Evolutionary conservation across 192 early-diverging fungal genomes (phyloP).

Genomic region (Coemansia sp.): DNA sequence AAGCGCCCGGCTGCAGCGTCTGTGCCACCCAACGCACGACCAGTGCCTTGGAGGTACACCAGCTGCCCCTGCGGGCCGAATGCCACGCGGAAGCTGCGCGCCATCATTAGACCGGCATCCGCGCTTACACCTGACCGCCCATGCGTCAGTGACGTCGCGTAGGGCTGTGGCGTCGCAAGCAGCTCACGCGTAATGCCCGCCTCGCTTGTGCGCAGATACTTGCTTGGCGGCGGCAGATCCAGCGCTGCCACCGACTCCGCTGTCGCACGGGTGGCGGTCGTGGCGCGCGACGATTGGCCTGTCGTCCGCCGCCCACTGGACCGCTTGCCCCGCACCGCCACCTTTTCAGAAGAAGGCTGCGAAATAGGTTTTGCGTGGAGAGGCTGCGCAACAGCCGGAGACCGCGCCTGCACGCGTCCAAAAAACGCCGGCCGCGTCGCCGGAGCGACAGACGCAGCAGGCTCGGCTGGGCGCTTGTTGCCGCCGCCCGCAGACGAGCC

Average conservation of each 20-base stretch:
- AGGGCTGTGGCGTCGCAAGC: constrained; percentile 25
- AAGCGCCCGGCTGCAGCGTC: neutral
- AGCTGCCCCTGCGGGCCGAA: constrained; percentile 80
- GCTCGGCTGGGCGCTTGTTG: constrained; percentile 3
- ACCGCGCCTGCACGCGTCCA: constrained; percentile 16
- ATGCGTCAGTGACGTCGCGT: constrained; percentile 37
- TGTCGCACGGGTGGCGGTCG: neutral
- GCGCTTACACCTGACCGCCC: constrained; percentile 54
- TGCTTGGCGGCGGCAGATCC: constrained; percentile 37
- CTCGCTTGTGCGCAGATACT: constrained; percentile 40
- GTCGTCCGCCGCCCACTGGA: too few relatives aligned
- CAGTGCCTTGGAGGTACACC: constrained; percentile 39
- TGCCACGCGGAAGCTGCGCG: constrained; percentile 78
- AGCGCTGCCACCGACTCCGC: constrained; percentile 20
- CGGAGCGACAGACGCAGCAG: neutral
- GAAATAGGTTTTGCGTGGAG: constrained; percentile 5
- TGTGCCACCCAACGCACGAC: neutral
- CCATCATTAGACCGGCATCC: constrained; percentile 79
- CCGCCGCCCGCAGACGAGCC: neutral
- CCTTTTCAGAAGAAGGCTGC: neutral
- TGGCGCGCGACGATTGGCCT: constrained; percentile 6
- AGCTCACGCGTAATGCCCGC: constrained; percentile 11
- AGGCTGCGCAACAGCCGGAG: constrained; percentile 13
- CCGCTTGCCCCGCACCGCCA: neutral
- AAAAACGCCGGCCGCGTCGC: neutral